Evolutionary conservation across 305 asterid genomes (phyloP).

Genomic region (Solanum chacoense): DNA sequence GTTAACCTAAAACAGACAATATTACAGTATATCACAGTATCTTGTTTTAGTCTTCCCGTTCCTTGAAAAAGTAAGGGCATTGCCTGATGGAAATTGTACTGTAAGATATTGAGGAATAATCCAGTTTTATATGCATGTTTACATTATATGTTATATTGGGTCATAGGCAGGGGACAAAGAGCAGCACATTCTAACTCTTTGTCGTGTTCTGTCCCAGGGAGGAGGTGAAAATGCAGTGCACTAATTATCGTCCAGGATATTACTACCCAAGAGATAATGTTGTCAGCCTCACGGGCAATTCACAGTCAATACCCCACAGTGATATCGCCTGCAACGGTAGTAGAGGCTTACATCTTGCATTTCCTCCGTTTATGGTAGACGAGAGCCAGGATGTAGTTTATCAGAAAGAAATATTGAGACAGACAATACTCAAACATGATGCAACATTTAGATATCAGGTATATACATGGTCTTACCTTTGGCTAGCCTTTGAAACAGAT

Average conservation of each 20-base stretch:
- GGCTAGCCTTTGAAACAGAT: neutral
- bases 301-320: slow-evolving; percentile 21
- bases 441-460: slow-evolving; percentile 69
- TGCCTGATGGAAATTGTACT: neutral
- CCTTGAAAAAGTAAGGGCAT: neutral
- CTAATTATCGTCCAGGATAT: slow-evolving; percentile 26
- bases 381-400: slow-evolving; percentile 19
- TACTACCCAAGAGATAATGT: slow-evolving; percentile 28
- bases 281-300: slow-evolving; percentile 24
- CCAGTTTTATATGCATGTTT: neutral
- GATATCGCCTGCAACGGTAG: slow-evolving; percentile 27
- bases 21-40: neutral
- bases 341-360: slow-evolving; percentile 17
- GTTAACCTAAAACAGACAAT: neutral
- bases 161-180: slow-evolving; percentile 21
- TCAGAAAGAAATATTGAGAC: slow-evolving; percentile 40
- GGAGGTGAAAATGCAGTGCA: slow-evolving; percentile 41
- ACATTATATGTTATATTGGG: neutral
- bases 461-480: neutral
- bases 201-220: slow-evolving; percentile 13
- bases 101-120: neutral
- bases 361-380: slow-evolving; percentile 16
- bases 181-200: neutral
- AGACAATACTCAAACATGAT: slow-evolving; percentile 58
- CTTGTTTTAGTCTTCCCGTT: neutral